Conservation (phyloP, 2,329 filamentous ascomycete genomes). For the Cephalotrichum gorgonifer region DNA sequence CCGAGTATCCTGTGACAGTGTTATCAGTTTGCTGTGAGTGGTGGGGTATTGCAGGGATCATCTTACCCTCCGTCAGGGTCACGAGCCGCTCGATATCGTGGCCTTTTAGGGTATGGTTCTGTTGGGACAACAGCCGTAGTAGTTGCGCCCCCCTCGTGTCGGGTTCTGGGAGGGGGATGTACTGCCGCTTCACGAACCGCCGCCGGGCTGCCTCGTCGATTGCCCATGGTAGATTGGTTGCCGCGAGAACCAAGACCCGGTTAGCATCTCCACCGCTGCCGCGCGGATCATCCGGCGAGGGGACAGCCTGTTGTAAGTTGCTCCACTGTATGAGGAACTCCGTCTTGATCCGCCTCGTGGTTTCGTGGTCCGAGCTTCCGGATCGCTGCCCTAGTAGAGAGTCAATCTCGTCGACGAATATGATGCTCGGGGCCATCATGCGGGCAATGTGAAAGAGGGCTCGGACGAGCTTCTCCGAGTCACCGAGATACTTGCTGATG, state of each 20-base stretch:
- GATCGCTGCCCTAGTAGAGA: conserved; percentile 78
- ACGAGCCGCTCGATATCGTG: conserved; percentile 66
- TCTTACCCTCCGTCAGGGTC: conserved; percentile 69
- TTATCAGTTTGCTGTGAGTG: background rate
- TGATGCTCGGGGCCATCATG: conserved; percentile 82
- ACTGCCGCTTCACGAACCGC: conserved; percentile 85
- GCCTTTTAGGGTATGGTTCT: conserved; percentile 70
- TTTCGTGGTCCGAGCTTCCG: conserved; percentile 81
- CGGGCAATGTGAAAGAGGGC: conserved; percentile 89
- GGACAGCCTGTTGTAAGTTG: conserved; percentile 82
- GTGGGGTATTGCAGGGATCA: background rate
- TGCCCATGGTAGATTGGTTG: conserved; percentile 93
- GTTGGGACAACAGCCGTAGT: conserved; percentile 68
- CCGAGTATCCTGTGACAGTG: conserved; percentile 73
- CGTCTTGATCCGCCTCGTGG: conserved; percentile 88
- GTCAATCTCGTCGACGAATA: conserved; percentile 98
- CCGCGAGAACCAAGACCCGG: conserved; percentile 76
- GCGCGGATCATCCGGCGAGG: conserved; percentile 36
- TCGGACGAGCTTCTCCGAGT: conserved; percentile 91
- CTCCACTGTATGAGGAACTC: conserved; percentile 98
- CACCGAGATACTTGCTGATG: conserved; percentile 91
- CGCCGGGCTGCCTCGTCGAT: conserved; percentile 92
- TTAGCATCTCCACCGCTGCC: conserved; percentile 60
- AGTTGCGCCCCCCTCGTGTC: conserved; percentile 73
- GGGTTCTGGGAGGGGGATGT: conserved; percentile 85